A percentile compares a stretch with the other conserved stretches of the same genome.
Evolutionary conservation across 495 filamentous ascomycete genomes (phyloP).

Genomic region (Neurospora tetraspora): DNA sequence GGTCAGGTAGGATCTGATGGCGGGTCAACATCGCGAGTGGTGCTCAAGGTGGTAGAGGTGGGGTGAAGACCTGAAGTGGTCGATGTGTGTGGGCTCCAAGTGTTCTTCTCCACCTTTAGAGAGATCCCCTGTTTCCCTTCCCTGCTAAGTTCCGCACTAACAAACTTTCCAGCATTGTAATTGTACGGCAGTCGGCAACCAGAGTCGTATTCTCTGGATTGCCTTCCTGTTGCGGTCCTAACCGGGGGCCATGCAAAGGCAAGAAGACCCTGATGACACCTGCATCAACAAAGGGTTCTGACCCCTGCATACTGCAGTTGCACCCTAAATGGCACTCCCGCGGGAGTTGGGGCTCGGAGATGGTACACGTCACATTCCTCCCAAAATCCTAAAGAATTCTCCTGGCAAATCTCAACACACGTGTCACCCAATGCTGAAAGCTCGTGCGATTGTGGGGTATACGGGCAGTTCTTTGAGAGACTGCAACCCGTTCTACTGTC

Average conservation of each 20-base stretch:
- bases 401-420: neutral
- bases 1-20: too few relatives aligned
- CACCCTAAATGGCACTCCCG: neutral
- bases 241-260: neutral
- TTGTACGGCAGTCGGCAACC: neutral
- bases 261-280: neutral
- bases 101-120: too few relatives aligned
- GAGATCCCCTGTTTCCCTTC: too few relatives aligned
- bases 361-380: neutral
- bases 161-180: too few relatives aligned
- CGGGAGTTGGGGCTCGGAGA: neutral
- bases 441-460: neutral
- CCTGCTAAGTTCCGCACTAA: too few relatives aligned
- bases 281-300: neutral
- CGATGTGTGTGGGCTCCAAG: too few relatives aligned
- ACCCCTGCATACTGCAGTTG: neutral
- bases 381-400: too few relatives aligned
- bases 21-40: too few relatives aligned
- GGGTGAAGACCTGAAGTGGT: too few relatives aligned
- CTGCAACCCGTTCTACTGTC: too few relatives aligned
- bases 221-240: neutral
- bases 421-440: neutral
- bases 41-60: too few relatives aligned
- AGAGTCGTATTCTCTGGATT: neutral
- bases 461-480: too few relatives aligned